These are phyloP conservation scores for Chaetomium strumarium DNA, from an alignment of 2,329 filamentous ascomycete genomes.

Conservation along the genomic window DNA sequence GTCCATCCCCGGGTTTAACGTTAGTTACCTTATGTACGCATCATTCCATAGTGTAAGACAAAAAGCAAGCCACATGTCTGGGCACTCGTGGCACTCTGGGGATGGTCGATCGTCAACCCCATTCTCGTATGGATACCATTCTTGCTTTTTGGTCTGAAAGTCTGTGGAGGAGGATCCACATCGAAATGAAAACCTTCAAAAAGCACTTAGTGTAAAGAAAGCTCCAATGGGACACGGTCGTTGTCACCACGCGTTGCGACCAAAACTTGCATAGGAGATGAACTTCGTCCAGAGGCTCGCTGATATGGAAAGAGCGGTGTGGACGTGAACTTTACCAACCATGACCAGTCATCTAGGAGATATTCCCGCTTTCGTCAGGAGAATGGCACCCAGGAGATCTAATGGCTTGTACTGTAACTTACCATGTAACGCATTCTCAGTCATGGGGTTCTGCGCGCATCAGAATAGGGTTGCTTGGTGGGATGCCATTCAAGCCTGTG, in stretches of 20 bases:
- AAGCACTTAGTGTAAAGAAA: background rate
- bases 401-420: background rate
- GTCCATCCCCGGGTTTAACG: too few species aligned
- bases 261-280: background rate
- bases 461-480: background rate
- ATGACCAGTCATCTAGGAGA: background rate
- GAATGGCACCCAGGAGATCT: too few species aligned
- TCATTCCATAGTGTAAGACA: too few species aligned
- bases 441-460: too few species aligned
- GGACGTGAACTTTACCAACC: background rate
- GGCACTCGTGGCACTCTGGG: too few species aligned
- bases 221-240: background rate
- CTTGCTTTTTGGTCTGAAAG: too few species aligned
- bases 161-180: too few species aligned
- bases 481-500: background rate
- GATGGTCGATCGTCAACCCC: too few species aligned
- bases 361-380: background rate
- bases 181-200: background rate
- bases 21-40: too few species aligned
- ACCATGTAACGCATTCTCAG: too few species aligned
- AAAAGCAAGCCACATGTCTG: too few species aligned
- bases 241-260: background rate
- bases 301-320: slow-evolving; percentile 14
- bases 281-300: background rate
- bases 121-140: too few species aligned